These are phyloP conservation scores for Heimioporus sp. DNA, from an alignment of 768 basidiomycete genomes.

Conservation along the genomic window DNA sequence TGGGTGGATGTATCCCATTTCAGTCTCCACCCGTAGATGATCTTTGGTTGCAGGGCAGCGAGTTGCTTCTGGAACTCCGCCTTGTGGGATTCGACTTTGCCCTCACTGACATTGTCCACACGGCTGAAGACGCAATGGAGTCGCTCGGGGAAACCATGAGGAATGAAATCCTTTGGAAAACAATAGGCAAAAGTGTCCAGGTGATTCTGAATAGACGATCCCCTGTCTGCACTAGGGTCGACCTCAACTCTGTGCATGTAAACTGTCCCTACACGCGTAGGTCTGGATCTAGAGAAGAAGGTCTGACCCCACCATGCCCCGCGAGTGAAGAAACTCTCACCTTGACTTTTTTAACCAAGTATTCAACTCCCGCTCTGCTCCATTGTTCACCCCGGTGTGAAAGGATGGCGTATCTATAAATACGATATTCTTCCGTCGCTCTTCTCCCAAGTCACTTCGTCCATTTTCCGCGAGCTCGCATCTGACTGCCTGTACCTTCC, in stretches of 20 bases:
- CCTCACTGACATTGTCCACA: rapidly evolving
- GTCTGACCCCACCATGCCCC: background rate
- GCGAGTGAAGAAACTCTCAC: background rate
- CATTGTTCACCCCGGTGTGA: background rate
- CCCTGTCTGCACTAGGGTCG: rapidly evolving
- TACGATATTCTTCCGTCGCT: slow-evolving; percentile 6
- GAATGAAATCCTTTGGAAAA: slow-evolving; percentile 2
- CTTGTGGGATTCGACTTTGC: background rate
- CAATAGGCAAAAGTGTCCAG: slow-evolving; percentile 5
- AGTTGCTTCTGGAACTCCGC: background rate
- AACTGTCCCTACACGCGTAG: slow-evolving; percentile 9
- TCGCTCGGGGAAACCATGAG: background rate
- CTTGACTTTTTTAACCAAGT: slow-evolving; percentile 7
- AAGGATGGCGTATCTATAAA: slow-evolving; percentile 24
- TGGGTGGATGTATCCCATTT: slow-evolving; percentile 3
- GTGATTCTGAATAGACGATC: background rate
- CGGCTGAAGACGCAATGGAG: slow-evolving; percentile 11
- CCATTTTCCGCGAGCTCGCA: slow-evolving; percentile 1
- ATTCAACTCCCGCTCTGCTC: background rate
- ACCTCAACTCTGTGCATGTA: slow-evolving; percentile 15
- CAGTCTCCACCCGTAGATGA: background rate
- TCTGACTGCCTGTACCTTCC: slow-evolving; percentile 9
- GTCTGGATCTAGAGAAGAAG: slow-evolving; percentile 1
- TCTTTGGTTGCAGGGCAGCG: background rate
- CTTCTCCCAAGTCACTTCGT: background rate